Evolutionary conservation across 352 stramenopile genomes (phyloP).

Genomic region (Phytophthora litchii): DNA sequence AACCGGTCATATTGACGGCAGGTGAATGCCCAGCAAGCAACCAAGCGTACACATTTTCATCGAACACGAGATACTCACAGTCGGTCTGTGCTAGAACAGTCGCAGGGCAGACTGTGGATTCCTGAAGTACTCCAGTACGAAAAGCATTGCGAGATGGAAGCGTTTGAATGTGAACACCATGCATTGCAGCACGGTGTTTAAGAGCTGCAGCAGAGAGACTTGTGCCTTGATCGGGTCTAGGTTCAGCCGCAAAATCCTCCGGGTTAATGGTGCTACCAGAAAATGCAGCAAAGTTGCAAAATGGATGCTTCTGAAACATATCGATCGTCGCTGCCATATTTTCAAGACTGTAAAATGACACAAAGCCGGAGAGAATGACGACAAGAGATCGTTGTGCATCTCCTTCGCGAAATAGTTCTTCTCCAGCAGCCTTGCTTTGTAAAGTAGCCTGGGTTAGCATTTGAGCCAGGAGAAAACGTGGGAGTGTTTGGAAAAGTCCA

Average conservation of each 20-base stretch:
- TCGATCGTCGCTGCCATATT: slow-evolving; percentile 58
- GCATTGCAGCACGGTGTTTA: slow-evolving; percentile 49
- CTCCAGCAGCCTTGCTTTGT: slow-evolving; percentile 45
- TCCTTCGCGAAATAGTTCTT: slow-evolving; percentile 64
- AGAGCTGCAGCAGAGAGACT: neutral
- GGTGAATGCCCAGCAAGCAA: slow-evolving; percentile 45
- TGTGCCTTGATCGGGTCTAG: slow-evolving; percentile 5
- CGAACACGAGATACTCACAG: slow-evolving; percentile 56
- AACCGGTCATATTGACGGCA: slow-evolving; percentile 38
- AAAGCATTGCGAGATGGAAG: slow-evolving; percentile 58
- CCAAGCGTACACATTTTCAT: slow-evolving; percentile 46
- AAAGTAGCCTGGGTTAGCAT: slow-evolving; percentile 40
- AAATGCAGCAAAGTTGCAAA: slow-evolving; percentile 54
- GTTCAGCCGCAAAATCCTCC: slow-evolving; percentile 35
- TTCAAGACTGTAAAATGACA: slow-evolving; percentile 70
- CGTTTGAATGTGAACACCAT: slow-evolving; percentile 66
- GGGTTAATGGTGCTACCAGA: slow-evolving; percentile 35
- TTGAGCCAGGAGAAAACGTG: slow-evolving; percentile 48
- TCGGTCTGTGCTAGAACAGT: slow-evolving; percentile 62
- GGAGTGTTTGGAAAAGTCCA: slow-evolving; percentile 40
- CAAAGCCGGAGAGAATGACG: slow-evolving; percentile 53
- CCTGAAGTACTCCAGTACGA: slow-evolving; percentile 55
- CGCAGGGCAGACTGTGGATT: slow-evolving; percentile 45
- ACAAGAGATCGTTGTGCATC: slow-evolving; percentile 42
- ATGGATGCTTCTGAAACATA: slow-evolving; percentile 68